Base-by-base conservation (phyloP, 2,329 filamentous ascomycete genomes). In the Cadophora sp. region DNA sequence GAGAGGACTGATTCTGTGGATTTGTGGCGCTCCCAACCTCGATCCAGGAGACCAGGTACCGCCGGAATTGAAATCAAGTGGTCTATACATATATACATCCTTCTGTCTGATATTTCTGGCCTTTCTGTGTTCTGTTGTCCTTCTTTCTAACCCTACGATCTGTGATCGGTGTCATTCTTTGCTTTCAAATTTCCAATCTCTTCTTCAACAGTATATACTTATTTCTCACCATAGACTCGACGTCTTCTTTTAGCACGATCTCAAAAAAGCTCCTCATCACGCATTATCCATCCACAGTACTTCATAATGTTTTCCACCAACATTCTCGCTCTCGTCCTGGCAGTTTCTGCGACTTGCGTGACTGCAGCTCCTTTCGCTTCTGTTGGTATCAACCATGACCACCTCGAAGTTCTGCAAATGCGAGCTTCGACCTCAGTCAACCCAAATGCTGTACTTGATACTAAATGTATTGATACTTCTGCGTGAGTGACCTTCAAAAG, bases 381-480 rank as follows among this genome's bases (percentile, higher is more conserved):
- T 77, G 80, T n/a, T 73, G 75, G n/a, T 36, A 53, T 66, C 41
- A 66, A 43, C 39, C 79, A 80, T 64, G 79, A 81, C 59, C 80
- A 84, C 70, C 77, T 82, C 62, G 81, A 84, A 73, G 80, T 82
- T 67, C 78, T 84, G 33, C 74, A 75, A 36, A 74, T 82, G 66
- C 79, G 82, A 27, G 78, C 79, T 48, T 76, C 77, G 30, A 79
- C 74, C 1, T 71, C 74, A 6, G 73, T 83, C 48, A 81, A 83
- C 73, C 78, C 80, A 24, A 74, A 77, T n/a, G 79, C 81, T 0
- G 79, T 83, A 43, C 76, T 74, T 3, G 78, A 79, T 45, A 78
- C 80, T 33, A 76, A 71, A 20, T 84, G 82, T 70, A 75, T 81
- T 55, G 79, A 84, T 68, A 73, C 76, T 16, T 78, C 76, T 45